A percentile compares a stretch with the other conserved stretches of the same genome.
These are phyloP conservation scores for Gillenia trifoliata DNA, from an alignment of 306 rosid genomes.

Conservation along the genomic window DNA sequence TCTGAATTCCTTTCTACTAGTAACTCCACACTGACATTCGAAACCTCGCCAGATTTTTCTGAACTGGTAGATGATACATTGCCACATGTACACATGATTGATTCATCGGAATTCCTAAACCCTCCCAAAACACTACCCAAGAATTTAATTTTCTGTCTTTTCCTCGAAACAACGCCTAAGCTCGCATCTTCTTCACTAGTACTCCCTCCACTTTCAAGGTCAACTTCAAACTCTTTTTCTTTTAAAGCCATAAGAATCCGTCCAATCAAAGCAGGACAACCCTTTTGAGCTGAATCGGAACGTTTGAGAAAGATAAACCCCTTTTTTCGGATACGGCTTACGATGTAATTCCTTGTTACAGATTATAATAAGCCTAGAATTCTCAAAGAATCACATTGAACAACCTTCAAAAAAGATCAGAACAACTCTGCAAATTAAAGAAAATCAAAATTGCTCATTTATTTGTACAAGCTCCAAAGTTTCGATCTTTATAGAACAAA, in stretches of 20 bases:
- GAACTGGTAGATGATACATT: conserved; percentile 31
- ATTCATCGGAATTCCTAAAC: conserved; percentile 28
- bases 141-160: conserved; percentile 19
- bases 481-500: not conserved
- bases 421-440: not conserved
- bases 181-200: conserved; percentile 44
- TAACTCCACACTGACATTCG: conserved; percentile 23
- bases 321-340: not conserved
- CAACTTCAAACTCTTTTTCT: conserved; percentile 36
- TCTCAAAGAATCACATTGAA: not conserved
- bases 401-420: not conserved
- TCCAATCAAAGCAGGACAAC: not conserved
- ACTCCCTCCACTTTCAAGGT: conserved; percentile 55
- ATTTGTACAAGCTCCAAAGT: not conserved
- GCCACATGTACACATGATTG: conserved; percentile 29
- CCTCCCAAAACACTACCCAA: conserved; percentile 30
- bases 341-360: not conserved
- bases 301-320: not conserved
- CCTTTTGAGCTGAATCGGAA: not conserved
- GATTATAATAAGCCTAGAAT: not conserved
- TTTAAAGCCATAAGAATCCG: conserved; percentile 5
- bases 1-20: conserved; percentile 29
- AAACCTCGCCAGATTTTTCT: conserved; percentile 27
- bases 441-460: not conserved
- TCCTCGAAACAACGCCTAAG: conserved; percentile 30